phyloP scores from a whole-genome alignment of 441 rosid species.

The Populus tomentosa region DNA sequence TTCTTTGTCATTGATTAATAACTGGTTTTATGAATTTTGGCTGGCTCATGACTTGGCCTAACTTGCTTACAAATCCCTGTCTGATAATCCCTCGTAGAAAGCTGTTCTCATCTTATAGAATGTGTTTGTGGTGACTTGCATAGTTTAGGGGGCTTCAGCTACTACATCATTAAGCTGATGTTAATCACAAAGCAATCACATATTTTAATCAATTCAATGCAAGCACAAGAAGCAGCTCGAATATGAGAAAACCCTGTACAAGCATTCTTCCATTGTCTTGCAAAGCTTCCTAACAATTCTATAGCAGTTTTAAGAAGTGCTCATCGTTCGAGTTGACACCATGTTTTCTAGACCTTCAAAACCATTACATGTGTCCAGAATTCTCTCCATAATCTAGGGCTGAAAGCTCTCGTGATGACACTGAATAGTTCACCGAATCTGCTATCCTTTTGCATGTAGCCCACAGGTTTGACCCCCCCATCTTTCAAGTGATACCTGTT shows the following conservation, averaged over 20 bases:
- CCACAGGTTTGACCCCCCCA: slow-evolving; percentile 5
- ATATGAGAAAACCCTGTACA: slow-evolving; percentile 15
- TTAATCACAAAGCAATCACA: slow-evolving; percentile 1
- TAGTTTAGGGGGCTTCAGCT: neutral
- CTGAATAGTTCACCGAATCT: slow-evolving; percentile 31
- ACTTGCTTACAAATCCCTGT: neutral
- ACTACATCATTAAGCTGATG: neutral
- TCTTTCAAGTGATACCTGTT: slow-evolving; percentile 44
- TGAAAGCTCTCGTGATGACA: slow-evolving; percentile 28
- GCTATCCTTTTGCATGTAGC: slow-evolving; percentile 21
- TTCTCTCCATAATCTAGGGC: slow-evolving; percentile 24
- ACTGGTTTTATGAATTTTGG: neutral
- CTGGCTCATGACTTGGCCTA: neutral
- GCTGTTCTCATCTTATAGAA: neutral
- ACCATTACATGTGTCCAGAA: slow-evolving; percentile 34
- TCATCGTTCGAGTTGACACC: slow-evolving; percentile 35
- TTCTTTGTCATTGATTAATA: neutral
- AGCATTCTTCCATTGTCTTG: neutral
- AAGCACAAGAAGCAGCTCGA: slow-evolving; percentile 29
- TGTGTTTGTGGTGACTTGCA: neutral
- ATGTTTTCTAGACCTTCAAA: slow-evolving; percentile 32
- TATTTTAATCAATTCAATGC: slow-evolving; percentile 36
- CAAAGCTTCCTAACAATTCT: slow-evolving; percentile 9
- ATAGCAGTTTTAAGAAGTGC: slow-evolving; percentile 38
- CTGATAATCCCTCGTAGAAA: neutral